Evolutionary conservation across 805 yeast genomes (phyloP), one percentile per base, ranked within the genome.

Genomic region (Starmerella potacharoeniae): DNA sequence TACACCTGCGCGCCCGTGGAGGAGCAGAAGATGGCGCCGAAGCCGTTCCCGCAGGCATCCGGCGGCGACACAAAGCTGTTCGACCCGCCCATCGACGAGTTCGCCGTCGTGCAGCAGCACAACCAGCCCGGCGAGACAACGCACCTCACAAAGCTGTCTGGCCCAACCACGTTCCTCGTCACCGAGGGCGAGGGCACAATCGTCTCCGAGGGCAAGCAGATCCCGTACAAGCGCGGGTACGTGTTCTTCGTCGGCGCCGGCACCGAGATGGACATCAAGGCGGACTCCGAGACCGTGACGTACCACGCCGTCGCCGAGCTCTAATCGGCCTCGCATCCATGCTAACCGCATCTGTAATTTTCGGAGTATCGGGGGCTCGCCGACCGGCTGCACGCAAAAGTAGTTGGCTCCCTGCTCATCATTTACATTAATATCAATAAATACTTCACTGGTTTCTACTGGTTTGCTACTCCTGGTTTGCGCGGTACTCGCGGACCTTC

Each of bases 71-170:
- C 65, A 40, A 48, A 61, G 53, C 73, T 90, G 62, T 93, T 83
- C 71, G 85, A 93, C 69, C 99, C 99, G 36, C 99, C 99, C 56
- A 93, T 93, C 67, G 95, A 83, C 59, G 99, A 93, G 75, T 93
- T 93, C 66, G 77, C 96, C 5, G 97, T 93, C n/a, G 76, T 93
- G 65, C 89, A 86, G 72, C 83, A 91, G 45, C 78, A 79, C 47
- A 73, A 75, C 51, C 68, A 71, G 42, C 66, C 75, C 10, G 78
- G 76, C 45, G 74, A 80, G 62, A 68, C 66, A 16, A 85, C 86
- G 68, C 65, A 67, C 39, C 77, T 83, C 63, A 78, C 80, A 52
- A 81, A 75, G 6, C 73, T 93, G 46, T 73, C 80, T 45, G 97
- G 97, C 50, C 97, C 98, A 61, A 86, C 95, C 49, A 83, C 93